Evolutionary conservation across 2,329 filamentous ascomycete genomes (phyloP).

Genomic region (Botryotinia narcissicola): DNA sequence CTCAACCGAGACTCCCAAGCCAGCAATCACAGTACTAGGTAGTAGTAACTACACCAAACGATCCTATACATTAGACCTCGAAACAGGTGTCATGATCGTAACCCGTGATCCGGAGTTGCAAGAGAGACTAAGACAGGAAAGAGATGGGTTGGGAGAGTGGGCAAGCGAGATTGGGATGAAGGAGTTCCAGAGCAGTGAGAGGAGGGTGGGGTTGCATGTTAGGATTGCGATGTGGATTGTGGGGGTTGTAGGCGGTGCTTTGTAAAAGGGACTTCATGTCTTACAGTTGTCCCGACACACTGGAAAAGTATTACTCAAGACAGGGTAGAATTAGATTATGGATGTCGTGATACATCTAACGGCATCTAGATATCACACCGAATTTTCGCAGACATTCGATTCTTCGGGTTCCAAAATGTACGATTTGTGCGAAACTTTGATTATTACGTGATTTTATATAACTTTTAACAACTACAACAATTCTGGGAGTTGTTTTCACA

Average conservation of each 20-base stretch:
- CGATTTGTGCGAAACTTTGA: background rate
- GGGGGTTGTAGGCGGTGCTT: slow-evolving; percentile 77
- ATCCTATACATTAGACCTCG: slow-evolving; percentile 88
- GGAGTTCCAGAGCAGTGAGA: slow-evolving; percentile 77
- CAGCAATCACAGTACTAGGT: slow-evolving; percentile 59
- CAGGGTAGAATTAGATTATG: background rate
- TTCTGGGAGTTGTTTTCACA: background rate
- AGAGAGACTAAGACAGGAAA: slow-evolving; percentile 71
- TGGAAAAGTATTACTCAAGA: background rate
- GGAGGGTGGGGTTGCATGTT: slow-evolving; percentile 82
- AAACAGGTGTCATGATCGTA: slow-evolving; percentile 82
- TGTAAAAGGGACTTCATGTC: slow-evolving; percentile 48
- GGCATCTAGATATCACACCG: background rate
- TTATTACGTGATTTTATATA: background rate
- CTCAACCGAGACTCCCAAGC: background rate
- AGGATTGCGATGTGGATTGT: slow-evolving; percentile 94
- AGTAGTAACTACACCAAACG: slow-evolving; percentile 95
- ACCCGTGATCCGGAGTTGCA: slow-evolving; percentile 74
- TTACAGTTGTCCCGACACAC: background rate
- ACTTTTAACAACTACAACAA: background rate
- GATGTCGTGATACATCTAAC: background rate
- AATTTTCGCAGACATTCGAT: background rate
- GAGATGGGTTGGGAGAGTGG: slow-evolving; percentile 74
- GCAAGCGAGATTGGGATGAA: slow-evolving; percentile 66
- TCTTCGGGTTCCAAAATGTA: background rate